Base-by-base conservation (phyloP, 306 rosid species). In the Dicorynia guianensis region DNA sequence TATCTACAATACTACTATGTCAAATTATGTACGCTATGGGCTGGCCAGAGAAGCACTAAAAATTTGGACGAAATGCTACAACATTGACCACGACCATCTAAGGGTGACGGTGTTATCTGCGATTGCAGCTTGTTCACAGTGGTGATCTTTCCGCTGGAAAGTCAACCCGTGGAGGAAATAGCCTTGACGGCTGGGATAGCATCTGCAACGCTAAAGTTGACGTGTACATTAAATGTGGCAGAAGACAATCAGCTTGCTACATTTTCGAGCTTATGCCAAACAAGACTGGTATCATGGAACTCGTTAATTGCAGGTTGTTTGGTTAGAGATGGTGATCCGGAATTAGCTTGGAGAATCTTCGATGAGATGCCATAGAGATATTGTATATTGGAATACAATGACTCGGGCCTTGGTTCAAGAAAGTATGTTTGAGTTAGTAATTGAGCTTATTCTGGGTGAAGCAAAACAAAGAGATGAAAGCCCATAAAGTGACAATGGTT, bases 321-420 rank as follows among this genome's bases (percentile, higher is more conserved):
- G 39, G 68, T 83, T 34, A 81, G 83, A 82, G 78, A 77, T 49
- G 90, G 89, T 64, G 86, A 85, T 38, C 20, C 86, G 14, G 84
- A 80, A 55, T 84, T 78, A 10, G 88, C 96, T 70, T 76, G 86
- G 91, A 66, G 69, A 70, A 75, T 80, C 63, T 93, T 91, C 14
- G 81, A 82, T 47, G 88, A 82, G 76, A 86, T 93, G 91, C 91
- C 85, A 1, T 83, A 74, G 71, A 76, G 84, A 91, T 80, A 86
- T 86, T 52, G 93, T 90, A 44, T 89, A 95, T 40, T 91, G 96
- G 98, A 89, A 93, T 80, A 93, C 90, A 6, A 89, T 93, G 92
- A 67, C 89, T 35, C 69, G 80, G 74, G 90, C 89, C 63, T 72
- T 93, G 81, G 93, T 86, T 69, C 88, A 80, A 76, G 93, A 49